These are phyloP conservation scores for Capsicum baccatum DNA, from an alignment of 257 asterid species.

Conservation along the genomic window DNA sequence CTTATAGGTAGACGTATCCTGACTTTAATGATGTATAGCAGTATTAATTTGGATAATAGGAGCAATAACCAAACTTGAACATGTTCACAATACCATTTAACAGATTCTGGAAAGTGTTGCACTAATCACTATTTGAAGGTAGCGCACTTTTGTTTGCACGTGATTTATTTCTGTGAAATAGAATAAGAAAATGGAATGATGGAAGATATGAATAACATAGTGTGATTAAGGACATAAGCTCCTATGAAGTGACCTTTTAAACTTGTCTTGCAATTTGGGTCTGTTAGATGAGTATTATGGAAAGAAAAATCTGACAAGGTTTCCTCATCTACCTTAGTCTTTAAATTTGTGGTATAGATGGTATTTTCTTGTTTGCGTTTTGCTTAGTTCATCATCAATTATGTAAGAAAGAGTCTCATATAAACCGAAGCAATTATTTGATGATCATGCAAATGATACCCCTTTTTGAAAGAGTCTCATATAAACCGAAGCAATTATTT, in stretches of 20 bases:
- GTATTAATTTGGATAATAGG: background rate
- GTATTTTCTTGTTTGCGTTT: background rate
- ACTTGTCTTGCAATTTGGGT: background rate
- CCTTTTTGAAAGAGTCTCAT: constrained; percentile 13
- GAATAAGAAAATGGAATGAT: background rate
- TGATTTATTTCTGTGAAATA: background rate
- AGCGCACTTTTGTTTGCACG: background rate
- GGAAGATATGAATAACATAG: background rate
- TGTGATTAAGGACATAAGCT: constrained; percentile 11
- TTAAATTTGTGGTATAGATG: background rate
- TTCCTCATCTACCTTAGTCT: background rate
- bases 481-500: background rate
- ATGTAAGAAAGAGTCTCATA: background rate
- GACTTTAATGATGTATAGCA: background rate
- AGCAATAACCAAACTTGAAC: background rate
- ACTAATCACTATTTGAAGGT: background rate
- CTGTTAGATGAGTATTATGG: background rate
- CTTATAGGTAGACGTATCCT: constrained; percentile 61
- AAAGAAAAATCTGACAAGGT: background rate
- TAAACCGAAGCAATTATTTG: background rate
- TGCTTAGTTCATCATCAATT: constrained; percentile 16
- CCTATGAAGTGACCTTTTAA: background rate
- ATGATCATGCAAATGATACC: background rate
- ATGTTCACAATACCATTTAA: background rate
- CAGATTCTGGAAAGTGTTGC: background rate